phyloP scores from a whole-genome alignment of 805 yeast genomes.

The Saturnispora sekii region DNA sequence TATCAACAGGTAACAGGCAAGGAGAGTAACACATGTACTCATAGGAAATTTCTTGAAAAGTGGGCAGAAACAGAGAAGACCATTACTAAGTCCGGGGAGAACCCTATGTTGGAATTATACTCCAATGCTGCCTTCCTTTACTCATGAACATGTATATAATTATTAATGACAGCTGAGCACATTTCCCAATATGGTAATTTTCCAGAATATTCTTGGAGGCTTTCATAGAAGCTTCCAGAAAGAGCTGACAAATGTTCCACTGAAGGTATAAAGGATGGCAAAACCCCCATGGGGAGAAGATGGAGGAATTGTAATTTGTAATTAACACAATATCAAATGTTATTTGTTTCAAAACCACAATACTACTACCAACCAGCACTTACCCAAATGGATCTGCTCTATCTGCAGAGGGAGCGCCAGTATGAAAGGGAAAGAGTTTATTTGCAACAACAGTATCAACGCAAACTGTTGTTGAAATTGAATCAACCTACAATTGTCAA shows the following conservation, averaged over 20 bases:
- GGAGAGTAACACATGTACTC: slow-evolving; percentile 42
- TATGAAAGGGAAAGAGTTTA: slow-evolving; percentile 2
- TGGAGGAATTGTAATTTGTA: too few species aligned
- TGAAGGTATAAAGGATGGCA: not conserved
- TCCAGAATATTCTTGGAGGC: slow-evolving; percentile 8
- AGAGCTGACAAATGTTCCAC: too few species aligned
- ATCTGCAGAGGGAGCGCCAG: not conserved
- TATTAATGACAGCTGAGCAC: not conserved
- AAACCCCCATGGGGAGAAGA: not conserved
- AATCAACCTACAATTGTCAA: slow-evolving; percentile 10
- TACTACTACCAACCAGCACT: not conserved
- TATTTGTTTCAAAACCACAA: slow-evolving; percentile 16
- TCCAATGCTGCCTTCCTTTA: slow-evolving; percentile 62
- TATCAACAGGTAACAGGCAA: slow-evolving; percentile 59
- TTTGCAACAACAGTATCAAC: slow-evolving; percentile 8
- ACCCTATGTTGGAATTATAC: slow-evolving; percentile 74
- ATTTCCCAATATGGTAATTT: not conserved
- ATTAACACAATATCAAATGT: slow-evolving; percentile 9
- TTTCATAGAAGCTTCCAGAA: not conserved
- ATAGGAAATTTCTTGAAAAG: slow-evolving; percentile 50
- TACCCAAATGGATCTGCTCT: not conserved
- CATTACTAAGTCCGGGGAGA: slow-evolving; percentile 67
- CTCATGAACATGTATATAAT: slow-evolving; percentile 20
- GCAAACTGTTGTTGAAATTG: slow-evolving; percentile 3
- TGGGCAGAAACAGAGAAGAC: slow-evolving; percentile 69